Base-by-base conservation (phyloP, 306 rosid genomes). In the Gynostemma pentaphyllum region DNA sequence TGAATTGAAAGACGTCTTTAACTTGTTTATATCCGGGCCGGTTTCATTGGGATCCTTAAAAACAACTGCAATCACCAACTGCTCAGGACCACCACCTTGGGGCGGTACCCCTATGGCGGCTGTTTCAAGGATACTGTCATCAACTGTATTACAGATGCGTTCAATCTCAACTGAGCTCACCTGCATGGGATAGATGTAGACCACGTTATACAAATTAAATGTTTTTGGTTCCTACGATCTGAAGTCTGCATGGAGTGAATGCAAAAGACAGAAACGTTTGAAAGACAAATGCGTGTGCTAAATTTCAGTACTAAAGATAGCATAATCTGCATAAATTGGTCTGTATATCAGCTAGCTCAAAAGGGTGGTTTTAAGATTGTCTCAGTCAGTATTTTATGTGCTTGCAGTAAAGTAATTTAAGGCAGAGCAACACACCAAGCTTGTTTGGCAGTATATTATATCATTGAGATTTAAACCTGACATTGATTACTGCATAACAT, bases 21-120 rank as follows among this genome's bases (percentile, higher is more conserved):
- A 61, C 60, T 69, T 77, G 15, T 80, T 78, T 59, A 82, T 46
- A 61, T 85, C 88, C 24, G 75, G 45, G 10, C 57, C 41, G 28
- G 53, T 56, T 64, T 47, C 46, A 62, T 68, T 29, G 52, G 78
- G 46, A 60, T 83, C 67, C 81, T 74, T 88, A 55, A 85, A 75
- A 22, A 91, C 98, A 54, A 82, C 88, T 18, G 82, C 88, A 57
- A 91, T 50, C 30, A 79, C 87, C 81, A 91, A 75, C 68, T 72
- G 86, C 79, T 91, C 98, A 4, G 98, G 98, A 8, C 96, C 98
- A 18, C 98, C 98, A 22, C 83, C 82, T 16, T 79, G 61, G 24
- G 85, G 90, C 2, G 98, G 98, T 15, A 91, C 85, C n/a, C 98
- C 96, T 4, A 84, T 82, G 52, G 98, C 98, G 72, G 98, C 98